phyloP scores from a whole-genome alignment of 768 basidiomycete genomes.

The Kwoniella newhampshirensis region DNA sequence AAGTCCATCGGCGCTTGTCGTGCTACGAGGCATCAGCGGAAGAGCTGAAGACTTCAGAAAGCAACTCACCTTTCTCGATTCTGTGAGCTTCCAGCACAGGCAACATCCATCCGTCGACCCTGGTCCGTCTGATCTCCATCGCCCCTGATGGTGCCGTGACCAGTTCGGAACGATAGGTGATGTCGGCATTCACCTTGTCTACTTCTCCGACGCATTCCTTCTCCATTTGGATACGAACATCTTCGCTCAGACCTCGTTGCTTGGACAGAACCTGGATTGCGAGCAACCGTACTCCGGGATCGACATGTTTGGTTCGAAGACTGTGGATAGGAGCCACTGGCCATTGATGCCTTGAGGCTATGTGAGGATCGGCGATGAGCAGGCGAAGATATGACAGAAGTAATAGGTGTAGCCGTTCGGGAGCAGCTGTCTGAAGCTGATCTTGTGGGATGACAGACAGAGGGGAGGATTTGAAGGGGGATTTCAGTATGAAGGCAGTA shows the following conservation, averaged over 20 bases:
- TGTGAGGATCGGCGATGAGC: slow-evolving; percentile 68
- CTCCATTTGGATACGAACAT: slow-evolving; percentile 68
- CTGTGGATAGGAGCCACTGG: slow-evolving; percentile 56
- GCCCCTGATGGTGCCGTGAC: slow-evolving; percentile 12
- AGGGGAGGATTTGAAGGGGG: slow-evolving; percentile 53
- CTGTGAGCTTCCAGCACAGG: slow-evolving; percentile 69
- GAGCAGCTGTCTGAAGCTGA: slow-evolving; percentile 53
- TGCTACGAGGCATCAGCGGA: slow-evolving; percentile 9
- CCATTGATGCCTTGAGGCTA: slow-evolving; percentile 69
- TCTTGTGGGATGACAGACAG: slow-evolving; percentile 56
- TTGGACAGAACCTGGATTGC: slow-evolving; percentile 75
- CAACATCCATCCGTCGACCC: slow-evolving; percentile 78
- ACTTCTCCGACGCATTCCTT: slow-evolving; percentile 63
- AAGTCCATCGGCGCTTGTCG: background rate
- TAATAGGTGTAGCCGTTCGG: slow-evolving; percentile 63
- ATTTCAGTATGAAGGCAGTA: slow-evolving; percentile 25
- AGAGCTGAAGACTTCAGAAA: background rate
- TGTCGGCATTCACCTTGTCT: slow-evolving; percentile 62
- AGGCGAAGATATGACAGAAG: slow-evolving; percentile 81
- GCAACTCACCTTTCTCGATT: slow-evolving; percentile 56
- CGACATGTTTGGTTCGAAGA: slow-evolving; percentile 62
- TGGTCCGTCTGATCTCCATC: slow-evolving; percentile 35
- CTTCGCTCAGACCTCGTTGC: slow-evolving; percentile 76
- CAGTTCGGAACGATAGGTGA: slow-evolving; percentile 25
- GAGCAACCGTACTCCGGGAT: slow-evolving; percentile 66